Conservation (phyloP, 108 stramenopile species). For the Cyclotella choctawhatcheeana region DNA sequence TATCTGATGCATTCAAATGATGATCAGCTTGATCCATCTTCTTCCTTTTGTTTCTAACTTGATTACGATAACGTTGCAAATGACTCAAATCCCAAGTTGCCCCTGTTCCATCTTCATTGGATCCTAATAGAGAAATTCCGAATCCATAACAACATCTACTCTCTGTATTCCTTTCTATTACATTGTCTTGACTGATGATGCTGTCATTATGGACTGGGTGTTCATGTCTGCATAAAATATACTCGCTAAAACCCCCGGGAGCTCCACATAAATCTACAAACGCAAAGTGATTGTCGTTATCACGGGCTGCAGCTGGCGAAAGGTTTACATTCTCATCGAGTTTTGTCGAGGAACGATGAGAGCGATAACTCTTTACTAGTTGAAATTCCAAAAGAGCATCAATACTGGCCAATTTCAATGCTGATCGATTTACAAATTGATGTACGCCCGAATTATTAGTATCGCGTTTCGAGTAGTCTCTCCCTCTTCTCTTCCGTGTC, state of each 20-base stretch:
- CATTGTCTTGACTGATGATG: neutral
- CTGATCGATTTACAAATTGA: constrained; percentile 72
- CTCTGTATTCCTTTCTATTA: constrained; percentile 2
- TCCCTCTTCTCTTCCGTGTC: constrained; percentile 29
- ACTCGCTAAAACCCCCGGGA: constrained; percentile 91
- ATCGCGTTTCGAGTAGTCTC: constrained; percentile 57
- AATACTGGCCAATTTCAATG: constrained; percentile 86
- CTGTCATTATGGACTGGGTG: constrained; percentile 9
- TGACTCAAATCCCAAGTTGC: constrained; percentile 67
- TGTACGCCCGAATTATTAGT: neutral
- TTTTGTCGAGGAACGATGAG: constrained; percentile 11
- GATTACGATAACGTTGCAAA: constrained; percentile 23
- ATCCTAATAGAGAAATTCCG: constrained; percentile 82
- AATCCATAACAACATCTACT: constrained; percentile 59
- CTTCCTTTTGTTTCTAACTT: neutral
- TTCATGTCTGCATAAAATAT: constrained; percentile 72
- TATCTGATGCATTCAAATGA: constrained; percentile 1
- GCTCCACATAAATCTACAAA: constrained; percentile 92
- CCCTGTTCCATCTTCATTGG: constrained; percentile 80
- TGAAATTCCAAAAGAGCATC: constrained; percentile 69
- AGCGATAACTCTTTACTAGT: too few relatives aligned
- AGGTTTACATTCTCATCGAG: neutral
- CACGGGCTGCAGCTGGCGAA: neutral
- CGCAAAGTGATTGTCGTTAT: constrained; percentile 36
- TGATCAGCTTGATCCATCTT: constrained; percentile 1